These are phyloP conservation scores for Xylaria telfairii DNA, from an alignment of 495 filamentous ascomycete species.

Conservation along the genomic window DNA sequence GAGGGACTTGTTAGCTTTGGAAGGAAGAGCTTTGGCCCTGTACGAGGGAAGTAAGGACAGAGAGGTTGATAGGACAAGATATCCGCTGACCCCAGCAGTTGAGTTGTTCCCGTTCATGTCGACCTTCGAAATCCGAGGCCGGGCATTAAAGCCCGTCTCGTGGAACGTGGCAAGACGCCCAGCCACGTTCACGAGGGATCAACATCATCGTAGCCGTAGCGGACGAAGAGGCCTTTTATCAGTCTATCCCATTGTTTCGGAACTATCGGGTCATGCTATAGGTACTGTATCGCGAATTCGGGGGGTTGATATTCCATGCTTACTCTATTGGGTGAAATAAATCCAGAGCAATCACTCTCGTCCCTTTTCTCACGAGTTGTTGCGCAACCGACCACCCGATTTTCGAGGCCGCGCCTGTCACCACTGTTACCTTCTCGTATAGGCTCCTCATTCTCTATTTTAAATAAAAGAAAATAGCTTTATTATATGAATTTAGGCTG, in stretches of 20 bases:
- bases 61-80: no score
- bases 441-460: neutral
- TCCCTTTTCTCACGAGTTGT: neutral
- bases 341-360: neutral
- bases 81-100: no score
- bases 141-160: neutral
- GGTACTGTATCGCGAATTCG: neutral
- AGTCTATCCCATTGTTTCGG: neutral
- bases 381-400: slow-evolving; percentile 1
- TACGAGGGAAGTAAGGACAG: no score
- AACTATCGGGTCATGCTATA: neutral
- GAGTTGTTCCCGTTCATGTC: slow-evolving; percentile 9
- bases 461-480: no score
- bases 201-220: neutral
- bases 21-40: no score
- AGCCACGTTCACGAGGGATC: slow-evolving; percentile 11
- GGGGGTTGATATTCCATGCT: no score
- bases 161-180: neutral
- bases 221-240: neutral
- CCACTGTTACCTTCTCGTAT: neutral
- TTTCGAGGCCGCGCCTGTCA: slow-evolving; percentile 1
- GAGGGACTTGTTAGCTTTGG: no score
- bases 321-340: no score
- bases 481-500: neutral
- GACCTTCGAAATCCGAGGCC: neutral